phyloP scores from a whole-genome alignment of 805 yeast species.

The Barnettozyma botsteinii region DNA sequence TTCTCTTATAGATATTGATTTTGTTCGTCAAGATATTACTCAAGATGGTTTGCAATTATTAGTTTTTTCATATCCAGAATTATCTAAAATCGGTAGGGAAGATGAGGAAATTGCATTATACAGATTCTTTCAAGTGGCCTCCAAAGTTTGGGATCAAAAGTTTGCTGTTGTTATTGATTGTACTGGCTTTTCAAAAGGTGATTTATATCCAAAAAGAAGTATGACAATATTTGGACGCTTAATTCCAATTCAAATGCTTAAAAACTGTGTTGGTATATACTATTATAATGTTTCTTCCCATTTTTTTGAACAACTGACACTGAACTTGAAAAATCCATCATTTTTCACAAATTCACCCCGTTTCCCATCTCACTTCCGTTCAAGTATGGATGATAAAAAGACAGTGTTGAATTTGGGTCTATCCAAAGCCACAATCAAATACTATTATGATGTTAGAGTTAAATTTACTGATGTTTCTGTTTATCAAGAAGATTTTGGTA shows the following conservation, averaged over 20 bases:
- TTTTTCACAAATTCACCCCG: conserved; percentile 9
- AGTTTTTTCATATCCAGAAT: conserved; percentile 42
- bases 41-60: conserved; percentile 70
- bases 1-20: conserved; percentile 34
- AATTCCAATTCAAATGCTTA: conserved; percentile 45
- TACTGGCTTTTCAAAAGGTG: conserved; percentile 45
- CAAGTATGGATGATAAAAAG: conserved; percentile 41
- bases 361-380: conserved; percentile 33
- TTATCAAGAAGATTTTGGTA: conserved; percentile 42
- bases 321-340: conserved; percentile 22
- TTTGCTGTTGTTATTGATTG: conserved; percentile 63
- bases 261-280: conserved; percentile 49
- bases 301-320: conserved; percentile 22
- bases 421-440: conserved; percentile 35
- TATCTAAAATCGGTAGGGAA: conserved; percentile 26
- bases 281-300: conserved; percentile 37
- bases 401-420: conserved; percentile 41
- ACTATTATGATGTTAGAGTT: conserved; percentile 45
- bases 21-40: conserved; percentile 60
- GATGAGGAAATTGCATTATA: conserved; percentile 50
- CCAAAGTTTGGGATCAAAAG: conserved; percentile 66
- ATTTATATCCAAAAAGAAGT: conserved; percentile 27
- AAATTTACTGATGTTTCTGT: conserved; percentile 46
- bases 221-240: conserved; percentile 35
- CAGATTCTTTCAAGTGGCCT: conserved; percentile 55